Evolutionary conservation across 371 early-diverging fungal species (phyloP).

Genomic region (Apophysomyces trapeziformis): DNA sequence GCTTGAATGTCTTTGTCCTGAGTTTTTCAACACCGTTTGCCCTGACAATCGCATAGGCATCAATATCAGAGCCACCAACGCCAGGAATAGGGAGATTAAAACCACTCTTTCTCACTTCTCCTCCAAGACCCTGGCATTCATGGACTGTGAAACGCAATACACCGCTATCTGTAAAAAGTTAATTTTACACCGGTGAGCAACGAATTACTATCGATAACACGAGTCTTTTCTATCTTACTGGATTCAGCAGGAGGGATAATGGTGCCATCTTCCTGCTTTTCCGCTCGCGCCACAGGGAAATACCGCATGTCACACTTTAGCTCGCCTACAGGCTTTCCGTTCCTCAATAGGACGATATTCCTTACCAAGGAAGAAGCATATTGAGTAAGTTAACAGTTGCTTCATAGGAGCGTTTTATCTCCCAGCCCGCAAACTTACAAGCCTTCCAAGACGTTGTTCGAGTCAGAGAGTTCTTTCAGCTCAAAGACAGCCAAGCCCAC

Average conservation of each 20-base stretch:
- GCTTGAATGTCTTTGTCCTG: constrained; percentile 51
- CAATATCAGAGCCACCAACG: constrained; percentile 37
- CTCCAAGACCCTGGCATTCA: constrained; percentile 54
- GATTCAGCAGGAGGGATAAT: constrained; percentile 46
- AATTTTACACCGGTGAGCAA: too few relatives aligned
- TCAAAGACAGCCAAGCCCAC: constrained; percentile 61
- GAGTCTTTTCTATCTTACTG: constrained; percentile 37
- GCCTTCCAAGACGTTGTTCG: constrained; percentile 35
- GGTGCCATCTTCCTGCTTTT: constrained; percentile 52
- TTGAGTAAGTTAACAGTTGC: neutral
- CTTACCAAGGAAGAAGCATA: neutral
- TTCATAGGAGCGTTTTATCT: neutral
- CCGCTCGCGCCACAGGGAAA: constrained; percentile 42
- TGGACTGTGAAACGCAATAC: constrained; percentile 57
- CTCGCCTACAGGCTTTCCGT: constrained; percentile 52
- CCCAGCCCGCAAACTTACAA: constrained; percentile 24
- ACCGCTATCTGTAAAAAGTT: constrained; percentile 45
- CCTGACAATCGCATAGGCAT: constrained; percentile 52
- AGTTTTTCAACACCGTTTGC: constrained; percentile 44
- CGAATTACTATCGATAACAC: too few relatives aligned
- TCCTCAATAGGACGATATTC: constrained; percentile 41
- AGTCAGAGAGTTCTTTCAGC: constrained; percentile 58
- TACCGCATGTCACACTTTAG: constrained; percentile 49
- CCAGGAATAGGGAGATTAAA: constrained; percentile 46
- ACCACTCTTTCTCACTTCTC: constrained; percentile 34